Conservation (phyloP, 2,329 filamentous ascomycete genomes). For the Neocucurbitaria cava region DNA sequence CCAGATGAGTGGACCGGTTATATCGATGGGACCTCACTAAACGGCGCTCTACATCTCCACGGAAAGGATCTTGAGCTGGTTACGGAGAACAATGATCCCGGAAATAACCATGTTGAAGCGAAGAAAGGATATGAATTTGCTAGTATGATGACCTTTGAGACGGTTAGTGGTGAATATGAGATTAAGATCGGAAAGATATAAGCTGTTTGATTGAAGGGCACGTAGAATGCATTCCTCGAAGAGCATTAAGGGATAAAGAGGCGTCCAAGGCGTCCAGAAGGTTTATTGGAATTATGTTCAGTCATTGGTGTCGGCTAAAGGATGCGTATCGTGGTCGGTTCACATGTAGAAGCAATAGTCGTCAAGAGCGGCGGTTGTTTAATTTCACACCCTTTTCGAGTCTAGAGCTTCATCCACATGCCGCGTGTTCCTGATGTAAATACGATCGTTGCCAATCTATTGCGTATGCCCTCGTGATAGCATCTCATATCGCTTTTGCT, state of each 20-base stretch:
- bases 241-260: background rate
- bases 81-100: slow-evolving; percentile 32
- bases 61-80: slow-evolving; percentile 48
- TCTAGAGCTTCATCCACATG: background rate
- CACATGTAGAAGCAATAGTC: background rate
- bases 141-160: slow-evolving; percentile 45
- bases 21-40: slow-evolving; percentile 46
- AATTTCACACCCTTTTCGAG: background rate
- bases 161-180: slow-evolving; percentile 41
- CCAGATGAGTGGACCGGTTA: slow-evolving; percentile 53
- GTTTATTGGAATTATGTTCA: background rate
- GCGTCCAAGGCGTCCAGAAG: background rate
- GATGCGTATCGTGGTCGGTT: background rate
- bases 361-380: background rate
- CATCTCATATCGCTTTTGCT: background rate
- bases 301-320: background rate
- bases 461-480: background rate
- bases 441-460: too few relatives aligned
- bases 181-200: slow-evolving; percentile 40
- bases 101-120: slow-evolving; percentile 46
- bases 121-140: slow-evolving; percentile 49
- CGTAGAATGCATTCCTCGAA: background rate
- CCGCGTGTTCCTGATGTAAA: background rate
- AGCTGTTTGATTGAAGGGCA: background rate
- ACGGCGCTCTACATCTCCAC: slow-evolving; percentile 47